phyloP scores from a whole-genome alignment of 495 filamentous ascomycete genomes.

The Penicillium bovifimosum region DNA sequence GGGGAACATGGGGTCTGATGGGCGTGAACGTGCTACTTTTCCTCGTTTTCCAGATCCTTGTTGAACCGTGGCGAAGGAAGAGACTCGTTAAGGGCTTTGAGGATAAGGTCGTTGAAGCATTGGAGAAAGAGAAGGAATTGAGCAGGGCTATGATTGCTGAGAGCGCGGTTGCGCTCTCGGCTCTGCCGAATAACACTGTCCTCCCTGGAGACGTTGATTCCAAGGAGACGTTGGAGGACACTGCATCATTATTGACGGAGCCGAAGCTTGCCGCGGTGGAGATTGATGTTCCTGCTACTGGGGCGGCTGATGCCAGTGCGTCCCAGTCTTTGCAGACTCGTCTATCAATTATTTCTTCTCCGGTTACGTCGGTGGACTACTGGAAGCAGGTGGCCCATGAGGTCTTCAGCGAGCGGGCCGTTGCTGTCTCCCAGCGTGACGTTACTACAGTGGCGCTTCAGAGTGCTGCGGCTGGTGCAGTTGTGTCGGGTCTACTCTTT shows the following conservation, averaged over 20 bases:
- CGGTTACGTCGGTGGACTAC: constrained; percentile 28
- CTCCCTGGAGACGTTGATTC: constrained; percentile 13
- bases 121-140: constrained; percentile 64
- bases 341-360: constrained; percentile 17
- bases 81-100: constrained; percentile 43
- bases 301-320: neutral
- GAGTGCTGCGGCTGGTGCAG: constrained; percentile 66
- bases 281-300: neutral
- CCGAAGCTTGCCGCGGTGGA: neutral
- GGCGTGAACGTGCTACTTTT: constrained; percentile 90
- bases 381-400: constrained; percentile 49
- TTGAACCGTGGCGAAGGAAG: constrained; percentile 86
- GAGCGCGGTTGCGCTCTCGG: constrained; percentile 15
- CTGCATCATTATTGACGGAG: neutral
- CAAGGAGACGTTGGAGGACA: constrained; percentile 3
- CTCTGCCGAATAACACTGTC: neutral
- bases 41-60: constrained; percentile 80
- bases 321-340: constrained; percentile 23
- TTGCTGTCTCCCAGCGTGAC: constrained; percentile 67
- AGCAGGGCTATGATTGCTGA: constrained; percentile 20
- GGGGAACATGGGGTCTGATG: constrained; percentile 98
- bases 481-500: constrained; percentile 54
- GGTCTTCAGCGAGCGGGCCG: constrained; percentile 61
- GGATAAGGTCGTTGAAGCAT: constrained; percentile 44
- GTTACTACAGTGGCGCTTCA: constrained; percentile 65